Base-by-base conservation (phyloP, 2,329 filamentous ascomycete genomes). In the Hymenoscyphus repandus region DNA sequence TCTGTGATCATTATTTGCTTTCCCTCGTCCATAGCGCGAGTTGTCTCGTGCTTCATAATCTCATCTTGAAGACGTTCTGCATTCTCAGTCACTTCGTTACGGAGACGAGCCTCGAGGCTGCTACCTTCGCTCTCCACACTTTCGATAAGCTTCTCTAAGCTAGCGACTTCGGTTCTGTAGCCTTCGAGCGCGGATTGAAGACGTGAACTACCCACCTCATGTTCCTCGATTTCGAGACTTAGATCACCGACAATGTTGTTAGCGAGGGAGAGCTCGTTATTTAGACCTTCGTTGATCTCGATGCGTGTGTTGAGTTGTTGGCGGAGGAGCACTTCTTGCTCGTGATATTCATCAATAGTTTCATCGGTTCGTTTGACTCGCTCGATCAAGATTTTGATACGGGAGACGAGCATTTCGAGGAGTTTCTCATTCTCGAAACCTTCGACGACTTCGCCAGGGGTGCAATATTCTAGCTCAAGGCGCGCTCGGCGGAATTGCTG, bases 401-500 rank as follows among this genome's bases (percentile, higher is more conserved):
- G 69, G 0, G 62, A 61, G 0, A 83, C 71, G 5, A 83, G 62
- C 11, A 82, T 70, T 50, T 80, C 77, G 0, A 85, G 71, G 0
- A 84, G 72, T 46, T 78, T 72, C 1, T 75, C 75, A 38, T 67
- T 66, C 42, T 66, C 64, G 43, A 66, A 67, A 1, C 79, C 79
- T 45, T 74, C 74, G 0, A 72, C 60, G n/a, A 76, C 68, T 61
- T 84, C 80, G 5, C 80, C 80, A 0, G 80, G 80, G 0, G 74
- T 77, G 17, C 83, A 71, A 59, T 83, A 83, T 63, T 84, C 81
- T 2, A 84, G 73, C 57, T 84, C 80, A 0, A 83, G 67, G 1
- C 81, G 74, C 1, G 80, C 80, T 1, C 74, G 65, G 17, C 80
- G 76, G 66, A 85, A 78, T 1, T 74, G 71, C 1, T 69, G 55